Percentiles rank a stretch among this genome's conserved stretches.
Evolutionary conservation across 2,329 filamentous ascomycete genomes (phyloP).

Genomic region (Biscogniauxia sp.): DNA sequence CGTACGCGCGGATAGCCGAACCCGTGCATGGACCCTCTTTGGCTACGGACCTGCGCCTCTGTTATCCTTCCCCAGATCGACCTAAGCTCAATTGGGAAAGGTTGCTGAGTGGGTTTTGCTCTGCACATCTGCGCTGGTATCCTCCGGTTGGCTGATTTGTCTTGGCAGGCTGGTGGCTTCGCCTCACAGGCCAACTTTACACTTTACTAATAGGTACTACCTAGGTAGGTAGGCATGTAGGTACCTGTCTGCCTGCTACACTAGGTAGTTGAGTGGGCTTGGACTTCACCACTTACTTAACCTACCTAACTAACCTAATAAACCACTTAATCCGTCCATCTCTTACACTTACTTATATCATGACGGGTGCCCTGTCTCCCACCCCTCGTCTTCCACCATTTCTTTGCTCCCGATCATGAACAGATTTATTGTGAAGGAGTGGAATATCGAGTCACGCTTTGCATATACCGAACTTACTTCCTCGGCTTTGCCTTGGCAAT

Average conservation of each 20-base stretch:
- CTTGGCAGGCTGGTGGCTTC: neutral
- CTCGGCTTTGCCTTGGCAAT: neutral
- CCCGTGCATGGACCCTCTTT: conserved; percentile 12
- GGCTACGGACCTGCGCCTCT: conserved; percentile 6
- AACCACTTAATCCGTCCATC: too few relatives aligned
- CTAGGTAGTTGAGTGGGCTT: too few relatives aligned
- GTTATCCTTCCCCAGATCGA: conserved; percentile 14
- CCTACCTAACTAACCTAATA: too few relatives aligned
- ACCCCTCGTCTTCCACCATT: neutral
- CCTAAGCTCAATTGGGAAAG: conserved; percentile 8
- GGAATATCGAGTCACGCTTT: neutral
- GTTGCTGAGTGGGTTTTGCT: conserved; percentile 3
- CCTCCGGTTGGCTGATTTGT: conserved; percentile 4
- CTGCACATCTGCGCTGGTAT: neutral
- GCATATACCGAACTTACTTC: neutral
- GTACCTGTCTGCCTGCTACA: too few relatives aligned
- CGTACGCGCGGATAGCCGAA: neutral
- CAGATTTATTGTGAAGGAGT: neutral
- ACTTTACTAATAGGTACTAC: neutral
- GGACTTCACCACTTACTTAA: too few relatives aligned
- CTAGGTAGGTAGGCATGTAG: too few relatives aligned
- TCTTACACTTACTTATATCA: neutral
- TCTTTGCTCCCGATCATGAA: neutral
- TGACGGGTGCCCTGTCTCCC: neutral
- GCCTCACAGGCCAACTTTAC: neutral